These are phyloP conservation scores for Meredithiella fracta DNA, from an alignment of 2,329 filamentous ascomycete species.

Conservation along the genomic window DNA sequence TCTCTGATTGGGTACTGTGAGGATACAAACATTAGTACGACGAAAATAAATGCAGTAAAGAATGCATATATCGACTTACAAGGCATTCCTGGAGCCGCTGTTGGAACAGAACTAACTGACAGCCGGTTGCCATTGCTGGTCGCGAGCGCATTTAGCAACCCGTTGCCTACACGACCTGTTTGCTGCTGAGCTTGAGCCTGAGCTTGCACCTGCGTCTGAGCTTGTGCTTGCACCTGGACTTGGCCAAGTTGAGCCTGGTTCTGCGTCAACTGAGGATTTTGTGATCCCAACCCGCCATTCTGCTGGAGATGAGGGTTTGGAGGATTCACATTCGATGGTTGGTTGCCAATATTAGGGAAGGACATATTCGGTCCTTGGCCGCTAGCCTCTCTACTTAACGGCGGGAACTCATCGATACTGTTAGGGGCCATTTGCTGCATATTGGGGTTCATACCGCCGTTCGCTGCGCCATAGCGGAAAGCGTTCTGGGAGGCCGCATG, in stretches of 20 bases:
- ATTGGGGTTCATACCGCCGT: constrained; percentile 15
- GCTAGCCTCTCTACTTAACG: constrained; percentile 35
- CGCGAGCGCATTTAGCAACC: constrained; percentile 46
- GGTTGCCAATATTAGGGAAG: constrained; percentile 4
- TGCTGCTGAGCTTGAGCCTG: not conserved
- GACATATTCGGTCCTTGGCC: constrained; percentile 20
- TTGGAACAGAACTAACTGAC: not conserved
- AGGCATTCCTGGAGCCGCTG: not conserved
- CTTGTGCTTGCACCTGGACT: not conserved
- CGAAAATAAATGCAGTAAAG: not conserved
- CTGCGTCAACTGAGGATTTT: constrained; percentile 17
- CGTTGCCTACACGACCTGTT: constrained; percentile 35
- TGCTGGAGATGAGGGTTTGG: constrained; percentile 17
- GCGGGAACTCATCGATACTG: constrained; percentile 45
- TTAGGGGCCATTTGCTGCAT: constrained; percentile 28
- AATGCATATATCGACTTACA: not conserved
- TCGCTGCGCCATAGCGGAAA: constrained; percentile 38
- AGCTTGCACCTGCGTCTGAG: not conserved
- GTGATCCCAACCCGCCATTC: not conserved
- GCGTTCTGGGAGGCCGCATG: constrained; percentile 3
- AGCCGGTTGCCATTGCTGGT: constrained; percentile 25
- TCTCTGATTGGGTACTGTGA: constrained; percentile 7
- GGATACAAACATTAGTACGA: not conserved
- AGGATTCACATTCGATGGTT: not conserved
- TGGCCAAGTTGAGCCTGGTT: constrained; percentile 14